phyloP scores from a whole-genome alignment of 2,329 filamentous ascomycete genomes.

The Fusarium sp. region DNA sequence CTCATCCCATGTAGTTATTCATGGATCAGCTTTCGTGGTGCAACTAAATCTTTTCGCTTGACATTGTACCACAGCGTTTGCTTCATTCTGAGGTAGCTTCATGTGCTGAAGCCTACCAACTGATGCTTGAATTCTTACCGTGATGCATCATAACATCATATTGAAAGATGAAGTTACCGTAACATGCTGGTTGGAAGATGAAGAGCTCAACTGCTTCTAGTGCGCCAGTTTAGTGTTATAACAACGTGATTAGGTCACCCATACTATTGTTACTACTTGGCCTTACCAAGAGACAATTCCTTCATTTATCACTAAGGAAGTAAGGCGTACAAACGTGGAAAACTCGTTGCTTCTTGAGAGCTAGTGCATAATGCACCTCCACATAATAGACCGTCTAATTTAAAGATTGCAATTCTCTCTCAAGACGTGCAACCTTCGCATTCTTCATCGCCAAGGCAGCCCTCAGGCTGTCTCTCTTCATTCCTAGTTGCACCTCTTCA shows the following conservation, averaged over 20 bases:
- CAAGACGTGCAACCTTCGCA: not conserved
- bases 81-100: accelerated
- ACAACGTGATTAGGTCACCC: not conserved
- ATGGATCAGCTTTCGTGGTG: accelerated
- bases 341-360: not conserved
- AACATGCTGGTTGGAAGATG: too few species aligned
- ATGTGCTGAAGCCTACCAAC: not conserved
- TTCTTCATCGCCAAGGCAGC: too few species aligned
- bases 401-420: not conserved
- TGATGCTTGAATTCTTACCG: too few species aligned
- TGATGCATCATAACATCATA: not conserved
- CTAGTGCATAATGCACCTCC: not conserved
- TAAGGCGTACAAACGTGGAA: accelerated
- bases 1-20: accelerated
- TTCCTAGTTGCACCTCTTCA: not conserved
- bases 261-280: not conserved
- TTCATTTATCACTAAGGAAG: accelerated
- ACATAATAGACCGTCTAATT: accelerated
- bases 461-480: not conserved
- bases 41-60: accelerated
- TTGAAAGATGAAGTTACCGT: accelerated
- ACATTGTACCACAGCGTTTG: not conserved
- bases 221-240: not conserved
- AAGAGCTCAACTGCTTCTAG: not conserved
- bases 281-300: not conserved